Evolutionary conservation across 2,329 filamentous ascomycete genomes (phyloP), one percentile per base, ranked within the genome.

Genomic region (Ophiosphaerella herpotricha): DNA sequence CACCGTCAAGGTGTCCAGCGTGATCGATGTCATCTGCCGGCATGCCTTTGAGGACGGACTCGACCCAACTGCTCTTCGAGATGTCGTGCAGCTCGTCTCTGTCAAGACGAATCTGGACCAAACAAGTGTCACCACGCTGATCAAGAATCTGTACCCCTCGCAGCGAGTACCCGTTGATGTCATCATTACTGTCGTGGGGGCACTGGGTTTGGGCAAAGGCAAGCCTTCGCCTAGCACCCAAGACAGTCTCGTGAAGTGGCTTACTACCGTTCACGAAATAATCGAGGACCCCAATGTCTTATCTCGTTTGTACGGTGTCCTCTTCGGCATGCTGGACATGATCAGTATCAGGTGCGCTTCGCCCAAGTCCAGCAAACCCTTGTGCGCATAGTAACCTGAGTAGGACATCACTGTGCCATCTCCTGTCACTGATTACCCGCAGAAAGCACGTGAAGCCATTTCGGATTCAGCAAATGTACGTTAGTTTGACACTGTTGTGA

Each of bases 371-470:
- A 42, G 45, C 37, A 3, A 24, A 31, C 39, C 29, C 34, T 33
- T 31, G 24, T 39, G 31, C 14, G 23, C 39, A 43, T 59, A 48
- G 65, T 73, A 62, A 72, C 39, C 57, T 49, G 56, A 49, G 45
- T 54, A 76, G 74, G 36, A 70, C 72, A 44, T 72, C 76, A 8
- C 69, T 94, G 42, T 92, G 90, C 65, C 89, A 95, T 74, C 73
- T 96, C 32, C 78, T 96, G 18, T 90, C 89, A 3, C 73, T 93
- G 26, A 84, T 93, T 39, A 95, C 91, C 39, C 80, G 89, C 48
- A 85, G 91, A 48, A 90, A 86, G 66, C 90, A 96, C 73, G 90
- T 96, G 38, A 86, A 87, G 56, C 90, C 90, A 2, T 92, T 91
- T 67, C 82, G 91, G 50, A 92, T 96, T 50, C 90, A 95, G 66